Percentiles rank a stretch among this genome's conserved stretches.
phyloP scores from a whole-genome alignment of 1,139 yeast species.

The Yamadazyma dushanensis region DNA sequence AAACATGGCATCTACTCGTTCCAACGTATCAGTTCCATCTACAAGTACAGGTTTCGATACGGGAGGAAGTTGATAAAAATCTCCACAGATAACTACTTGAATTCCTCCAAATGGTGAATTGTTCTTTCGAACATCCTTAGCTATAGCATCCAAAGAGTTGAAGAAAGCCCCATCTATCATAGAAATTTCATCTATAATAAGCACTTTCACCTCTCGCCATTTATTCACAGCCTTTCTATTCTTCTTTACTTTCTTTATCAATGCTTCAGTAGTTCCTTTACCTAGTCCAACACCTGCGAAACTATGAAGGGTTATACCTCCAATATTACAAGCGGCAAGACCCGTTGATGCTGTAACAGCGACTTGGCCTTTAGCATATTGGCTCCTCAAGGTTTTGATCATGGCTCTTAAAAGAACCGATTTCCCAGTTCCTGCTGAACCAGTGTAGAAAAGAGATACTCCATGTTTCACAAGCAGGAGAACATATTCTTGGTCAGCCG shows the following conservation, averaged over 20 bases:
- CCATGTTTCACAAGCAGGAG: constrained; percentile 40
- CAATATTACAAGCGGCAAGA: constrained; percentile 87
- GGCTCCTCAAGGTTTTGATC: constrained; percentile 55
- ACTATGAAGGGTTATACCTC: constrained; percentile 83
- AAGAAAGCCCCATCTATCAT: constrained; percentile 81
- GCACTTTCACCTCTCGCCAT: constrained; percentile 64
- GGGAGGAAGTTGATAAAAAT: constrained; percentile 89
- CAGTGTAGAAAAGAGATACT: constrained; percentile 76
- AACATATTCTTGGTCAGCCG: constrained; percentile 43
- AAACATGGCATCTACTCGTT: constrained; percentile 40
- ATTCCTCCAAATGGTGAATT: constrained; percentile 82
- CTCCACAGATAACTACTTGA: constrained; percentile 83
- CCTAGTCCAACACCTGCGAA: constrained; percentile 89
- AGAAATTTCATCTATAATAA: constrained; percentile 83
- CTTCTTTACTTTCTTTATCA: constrained; percentile 57
- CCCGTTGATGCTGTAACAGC: constrained; percentile 95
- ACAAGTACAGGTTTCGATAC: constrained; percentile 40
- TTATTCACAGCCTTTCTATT: constrained; percentile 53
- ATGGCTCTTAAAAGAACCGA: constrained; percentile 73
- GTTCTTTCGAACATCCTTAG: constrained; percentile 51
- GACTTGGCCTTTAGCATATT: constrained; percentile 52
- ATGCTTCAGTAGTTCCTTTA: constrained; percentile 27
- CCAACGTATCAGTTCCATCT: constrained; percentile 23
- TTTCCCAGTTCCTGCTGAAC: constrained; percentile 97
- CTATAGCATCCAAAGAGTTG: constrained; percentile 69